Evolutionary conservation across 192 early-diverging fungal genomes (phyloP), one percentile per base, ranked within the genome.

Genomic region (Chytriomyces hyalinus): DNA sequence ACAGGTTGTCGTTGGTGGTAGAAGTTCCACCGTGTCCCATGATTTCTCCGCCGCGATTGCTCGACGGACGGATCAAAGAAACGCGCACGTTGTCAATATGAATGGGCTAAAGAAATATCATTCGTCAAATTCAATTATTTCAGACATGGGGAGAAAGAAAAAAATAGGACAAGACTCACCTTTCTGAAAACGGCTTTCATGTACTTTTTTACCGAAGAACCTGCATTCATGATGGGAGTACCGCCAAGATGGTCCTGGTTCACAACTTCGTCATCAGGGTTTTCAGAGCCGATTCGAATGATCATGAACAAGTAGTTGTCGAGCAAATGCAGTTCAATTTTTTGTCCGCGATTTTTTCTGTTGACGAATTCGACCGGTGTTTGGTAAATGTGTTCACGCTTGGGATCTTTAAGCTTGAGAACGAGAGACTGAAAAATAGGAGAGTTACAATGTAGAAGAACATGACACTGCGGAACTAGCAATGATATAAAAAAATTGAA

Each of bases 61-160:
- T 15, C 4, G 70, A 26, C 1, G 26, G 10, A 20, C 17, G 9
- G 17, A 57, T n/a, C 22, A 59, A 28, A 17, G 9, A 49, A 17
- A 59, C 57, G 9, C 10, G 8, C 3, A 57, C 59, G 47, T 72
- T 69, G 51, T 49, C 63, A 15, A 84, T 24, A 24, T 77, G 78
- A 15, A 97, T 84, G 46, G 95, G 79, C 75, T 92, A 88, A 61
- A 94, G 78, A 28, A 94, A 94, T 13, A 96, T 94, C 22, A 36
- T 36, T 36, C 36, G 36, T 4, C 36, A 36, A 93, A 92, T 71
- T 91, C 53, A 57, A 57, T 57, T 57, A n/a, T 13, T 57, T 36
- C 36, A 36, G 36, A 36, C 36, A 36, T 36, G 36, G 36, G 36
- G 36, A 36, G 36, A 36, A 36, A 36, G 36, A 3, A 36, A 36